Percentiles rank a stretch among this genome's conserved stretches.
Evolutionary conservation across 2,329 filamentous ascomycete species (phyloP).

Genomic region (Nannizzia gypsea): DNA sequence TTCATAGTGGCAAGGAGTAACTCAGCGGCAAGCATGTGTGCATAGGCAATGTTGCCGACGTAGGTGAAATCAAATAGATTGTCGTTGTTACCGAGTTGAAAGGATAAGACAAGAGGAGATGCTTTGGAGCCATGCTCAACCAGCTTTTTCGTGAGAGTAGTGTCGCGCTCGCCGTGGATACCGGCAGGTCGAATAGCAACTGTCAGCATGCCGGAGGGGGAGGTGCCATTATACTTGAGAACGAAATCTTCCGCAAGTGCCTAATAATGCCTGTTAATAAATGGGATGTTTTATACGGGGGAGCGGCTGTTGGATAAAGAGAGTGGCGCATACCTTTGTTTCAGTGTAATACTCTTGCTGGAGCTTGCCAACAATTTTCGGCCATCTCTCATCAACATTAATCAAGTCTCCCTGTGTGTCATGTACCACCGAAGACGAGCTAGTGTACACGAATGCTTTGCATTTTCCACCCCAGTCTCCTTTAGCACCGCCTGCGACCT

Average conservation of each 20-base stretch:
- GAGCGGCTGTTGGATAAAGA: not conserved
- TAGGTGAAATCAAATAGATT: slow-evolving; percentile 64
- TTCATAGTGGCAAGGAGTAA: slow-evolving; percentile 48
- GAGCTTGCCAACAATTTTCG: slow-evolving; percentile 57
- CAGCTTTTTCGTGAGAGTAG: slow-evolving; percentile 60
- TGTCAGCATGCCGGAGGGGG: slow-evolving; percentile 54
- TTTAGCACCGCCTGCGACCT: slow-evolving; percentile 57
- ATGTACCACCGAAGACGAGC: slow-evolving; percentile 73
- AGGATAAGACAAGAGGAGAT: slow-evolving; percentile 50
- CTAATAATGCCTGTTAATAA: slow-evolving; percentile 27
- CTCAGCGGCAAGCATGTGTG: slow-evolving; percentile 67
- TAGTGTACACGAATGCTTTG: slow-evolving; percentile 80
- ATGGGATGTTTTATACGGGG: not conserved
- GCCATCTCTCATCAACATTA: slow-evolving; percentile 77
- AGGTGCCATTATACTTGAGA: slow-evolving; percentile 57
- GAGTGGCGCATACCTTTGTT: slow-evolving; percentile 56
- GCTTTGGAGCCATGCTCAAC: slow-evolving; percentile 55
- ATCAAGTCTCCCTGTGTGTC: slow-evolving; percentile 68
- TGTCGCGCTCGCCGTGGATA: slow-evolving; percentile 85
- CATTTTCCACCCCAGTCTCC: slow-evolving; percentile 48
- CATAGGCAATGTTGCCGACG: slow-evolving; percentile 59
- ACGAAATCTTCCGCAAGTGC: slow-evolving; percentile 72
- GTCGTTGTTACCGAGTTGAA: slow-evolving; percentile 66
- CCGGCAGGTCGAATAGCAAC: slow-evolving; percentile 71
- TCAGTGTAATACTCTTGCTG: slow-evolving; percentile 78